Conservation (phyloP, 352 stramenopile species). For the Globisporangium nodosum region DNA sequence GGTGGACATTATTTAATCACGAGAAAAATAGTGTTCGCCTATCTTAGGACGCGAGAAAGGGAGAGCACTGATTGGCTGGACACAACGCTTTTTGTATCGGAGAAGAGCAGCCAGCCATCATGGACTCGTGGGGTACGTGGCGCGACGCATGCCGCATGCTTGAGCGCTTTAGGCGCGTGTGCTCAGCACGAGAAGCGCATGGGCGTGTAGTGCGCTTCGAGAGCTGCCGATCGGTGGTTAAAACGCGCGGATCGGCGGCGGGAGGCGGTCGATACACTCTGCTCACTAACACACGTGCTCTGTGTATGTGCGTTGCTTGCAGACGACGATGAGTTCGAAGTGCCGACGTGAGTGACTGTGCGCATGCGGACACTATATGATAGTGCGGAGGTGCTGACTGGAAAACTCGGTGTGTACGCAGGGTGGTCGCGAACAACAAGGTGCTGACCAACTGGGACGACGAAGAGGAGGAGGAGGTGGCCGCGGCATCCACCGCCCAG, state of each 20-base stretch:
- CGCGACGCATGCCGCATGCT: background rate
- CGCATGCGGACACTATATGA: background rate
- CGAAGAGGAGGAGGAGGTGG: conserved; percentile 53
- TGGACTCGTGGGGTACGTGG: conserved; percentile 76
- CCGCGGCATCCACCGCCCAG: conserved; percentile 16
- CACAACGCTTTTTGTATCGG: background rate
- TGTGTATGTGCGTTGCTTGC: background rate
- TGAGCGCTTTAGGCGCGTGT: background rate
- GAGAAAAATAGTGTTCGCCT: background rate
- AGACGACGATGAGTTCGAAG: conserved; percentile 86
- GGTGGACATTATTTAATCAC: background rate
- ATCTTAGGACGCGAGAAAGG: too few relatives aligned
- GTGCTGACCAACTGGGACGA: conserved; percentile 70
- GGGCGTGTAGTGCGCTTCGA: background rate
- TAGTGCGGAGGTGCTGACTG: background rate
- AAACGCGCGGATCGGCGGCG: too few relatives aligned
- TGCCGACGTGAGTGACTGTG: conserved; percentile 22
- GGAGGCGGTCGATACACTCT: too few relatives aligned
- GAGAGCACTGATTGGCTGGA: background rate
- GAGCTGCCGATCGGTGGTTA: background rate
- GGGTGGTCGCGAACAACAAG: conserved; percentile 32
- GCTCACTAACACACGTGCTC: background rate
- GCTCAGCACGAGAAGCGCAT: background rate
- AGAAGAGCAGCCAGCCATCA: conserved; percentile 19
- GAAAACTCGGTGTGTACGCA: background rate